A percentile compares a stretch with the other conserved stretches of the same genome.
Evolutionary conservation across 2,329 filamentous ascomycete species (phyloP).

Genomic region (Colletotrichum destructivum): DNA sequence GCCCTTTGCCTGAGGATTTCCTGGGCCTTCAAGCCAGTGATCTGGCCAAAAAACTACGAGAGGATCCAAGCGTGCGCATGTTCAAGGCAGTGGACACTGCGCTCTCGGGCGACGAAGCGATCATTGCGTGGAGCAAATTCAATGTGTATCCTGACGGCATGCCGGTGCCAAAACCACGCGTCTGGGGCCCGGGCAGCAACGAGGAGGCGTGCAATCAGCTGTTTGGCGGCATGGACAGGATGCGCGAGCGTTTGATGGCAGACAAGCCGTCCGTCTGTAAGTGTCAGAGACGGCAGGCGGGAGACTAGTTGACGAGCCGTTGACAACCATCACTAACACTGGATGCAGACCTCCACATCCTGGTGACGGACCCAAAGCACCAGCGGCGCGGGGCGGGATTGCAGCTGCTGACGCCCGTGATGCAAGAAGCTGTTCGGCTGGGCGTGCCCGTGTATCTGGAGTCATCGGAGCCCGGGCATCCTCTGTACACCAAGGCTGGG

Average conservation of each 20-base stretch:
- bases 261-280: slow-evolving; percentile 55
- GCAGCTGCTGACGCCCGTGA: slow-evolving; percentile 53
- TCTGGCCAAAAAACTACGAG: slow-evolving; percentile 43
- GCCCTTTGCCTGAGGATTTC: slow-evolving; percentile 48
- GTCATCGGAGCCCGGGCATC: slow-evolving; percentile 51
- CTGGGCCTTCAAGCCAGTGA: slow-evolving; percentile 45
- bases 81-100: slow-evolving; percentile 42
- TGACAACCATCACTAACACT: slow-evolving; percentile 22
- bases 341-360: slow-evolving; percentile 53
- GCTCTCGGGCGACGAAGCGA: slow-evolving; percentile 45
- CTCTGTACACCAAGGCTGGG: slow-evolving; percentile 54
- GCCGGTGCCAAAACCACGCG: slow-evolving; percentile 45
- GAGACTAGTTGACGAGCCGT: neutral
- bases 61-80: slow-evolving; percentile 35
- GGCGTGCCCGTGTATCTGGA: slow-evolving; percentile 56
- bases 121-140: slow-evolving; percentile 56
- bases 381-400: slow-evolving; percentile 54
- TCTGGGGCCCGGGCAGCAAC: slow-evolving; percentile 51
- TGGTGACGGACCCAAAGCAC: slow-evolving; percentile 56
- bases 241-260: slow-evolving; percentile 50
- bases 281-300: slow-evolving; percentile 37
- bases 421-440: slow-evolving; percentile 54
- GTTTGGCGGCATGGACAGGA: slow-evolving; percentile 50
- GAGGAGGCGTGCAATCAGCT: slow-evolving; percentile 52
- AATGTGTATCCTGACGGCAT: slow-evolving; percentile 50